Conservation (phyloP, 768 basidiomycete species). For the Kwoniella sp. region DNA sequence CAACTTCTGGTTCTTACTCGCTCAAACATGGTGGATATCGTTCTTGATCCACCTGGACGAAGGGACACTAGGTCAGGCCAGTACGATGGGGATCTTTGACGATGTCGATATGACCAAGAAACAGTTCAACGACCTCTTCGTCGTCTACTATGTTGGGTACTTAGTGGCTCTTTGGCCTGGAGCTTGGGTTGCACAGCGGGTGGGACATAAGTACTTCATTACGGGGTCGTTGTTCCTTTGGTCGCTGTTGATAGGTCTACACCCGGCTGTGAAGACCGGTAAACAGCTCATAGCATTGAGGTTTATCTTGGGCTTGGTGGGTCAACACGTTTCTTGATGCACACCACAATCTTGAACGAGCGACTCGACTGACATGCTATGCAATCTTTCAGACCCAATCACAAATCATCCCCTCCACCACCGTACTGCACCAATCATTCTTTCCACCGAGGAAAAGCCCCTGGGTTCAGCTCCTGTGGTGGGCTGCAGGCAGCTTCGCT, state of each 20-base stretch:
- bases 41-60: neutral
- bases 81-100: neutral
- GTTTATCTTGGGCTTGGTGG: neutral
- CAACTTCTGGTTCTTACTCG: neutral
- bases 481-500: conserved; percentile 9
- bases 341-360: too few species aligned
- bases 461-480: conserved; percentile 13
- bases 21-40: conserved; percentile 1
- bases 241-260: neutral
- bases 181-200: neutral
- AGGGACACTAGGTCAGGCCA: neutral
- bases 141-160: neutral
- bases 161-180: neutral
- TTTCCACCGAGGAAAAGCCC: conserved; percentile 5
- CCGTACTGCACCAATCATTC: conserved; percentile 10
- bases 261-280: neutral
- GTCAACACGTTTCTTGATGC: too few species aligned
- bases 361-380: too few species aligned
- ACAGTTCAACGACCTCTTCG: neutral
- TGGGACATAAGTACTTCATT: neutral
- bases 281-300: neutral
- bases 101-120: neutral
- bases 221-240: neutral
- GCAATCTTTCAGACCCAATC: conserved; percentile 12
- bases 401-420: conserved; percentile 11